A percentile compares a stretch with the other conserved stretches of the same genome.
Evolutionary conservation across 1,284 basidiomycete species (phyloP).

Genomic region (Malassezia equina): DNA sequence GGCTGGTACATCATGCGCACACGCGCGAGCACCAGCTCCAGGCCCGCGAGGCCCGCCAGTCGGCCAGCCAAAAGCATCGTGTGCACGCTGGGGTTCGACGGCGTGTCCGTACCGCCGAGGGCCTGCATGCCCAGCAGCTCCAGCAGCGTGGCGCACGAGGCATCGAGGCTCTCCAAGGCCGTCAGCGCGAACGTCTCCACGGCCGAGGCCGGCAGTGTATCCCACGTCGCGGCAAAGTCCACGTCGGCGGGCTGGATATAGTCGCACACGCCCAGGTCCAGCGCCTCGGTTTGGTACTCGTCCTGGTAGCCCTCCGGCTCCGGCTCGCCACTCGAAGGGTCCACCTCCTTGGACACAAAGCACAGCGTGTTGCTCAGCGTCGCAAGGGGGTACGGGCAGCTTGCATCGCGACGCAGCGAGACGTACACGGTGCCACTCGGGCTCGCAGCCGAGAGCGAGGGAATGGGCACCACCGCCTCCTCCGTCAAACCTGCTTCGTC

Average conservation of each 20-base stretch:
- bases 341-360: constrained; percentile 93
- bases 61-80: constrained; percentile 85
- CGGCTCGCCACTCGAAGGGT: constrained; percentile 88
- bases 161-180: constrained; percentile 77
- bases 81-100: constrained; percentile 71
- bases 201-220: constrained; percentile 60
- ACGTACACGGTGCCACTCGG: constrained; percentile 82
- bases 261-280: constrained; percentile 80
- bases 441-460: constrained; percentile 55
- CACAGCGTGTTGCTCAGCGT: constrained; percentile 90
- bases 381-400: constrained; percentile 66
- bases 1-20: constrained; percentile 89
- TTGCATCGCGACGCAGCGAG: constrained; percentile 70
- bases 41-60: constrained; percentile 66
- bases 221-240: constrained; percentile 89
- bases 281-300: constrained; percentile 93
- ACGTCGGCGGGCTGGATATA: constrained; percentile 88
- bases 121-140: constrained; percentile 95
- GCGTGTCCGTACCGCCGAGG: constrained; percentile 55
- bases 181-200: constrained; percentile 92
- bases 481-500: constrained; percentile 68
- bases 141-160: constrained; percentile 81
- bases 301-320: constrained; percentile 98
- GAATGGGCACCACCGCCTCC: constrained; percentile 85
- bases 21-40: constrained; percentile 79